phyloP scores from a whole-genome alignment of 257 asterid genomes.

The Jaltomata sinuosa region DNA sequence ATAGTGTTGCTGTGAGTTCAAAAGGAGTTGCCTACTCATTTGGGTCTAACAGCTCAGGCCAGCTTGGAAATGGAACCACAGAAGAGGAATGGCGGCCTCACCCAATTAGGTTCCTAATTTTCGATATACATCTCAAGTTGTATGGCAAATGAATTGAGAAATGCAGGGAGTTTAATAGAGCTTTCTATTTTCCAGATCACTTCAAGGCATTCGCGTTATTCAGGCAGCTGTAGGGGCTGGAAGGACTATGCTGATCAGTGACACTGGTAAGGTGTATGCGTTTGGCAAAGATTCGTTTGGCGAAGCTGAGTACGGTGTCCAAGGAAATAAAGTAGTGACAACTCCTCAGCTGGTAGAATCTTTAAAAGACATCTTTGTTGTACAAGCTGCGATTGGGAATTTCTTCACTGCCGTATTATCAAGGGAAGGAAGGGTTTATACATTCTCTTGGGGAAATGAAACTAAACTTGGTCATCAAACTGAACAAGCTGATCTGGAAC shows the following conservation, averaged over 20 bases:
- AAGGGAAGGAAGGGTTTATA: constrained; percentile 87
- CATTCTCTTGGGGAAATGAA: constrained; percentile 97
- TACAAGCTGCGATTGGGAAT: constrained; percentile 95
- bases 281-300: constrained; percentile 90
- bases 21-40: constrained; percentile 82
- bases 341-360: constrained; percentile 84
- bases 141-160: not conserved
- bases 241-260: constrained; percentile 82
- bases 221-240: constrained; percentile 97
- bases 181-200: constrained; percentile 54
- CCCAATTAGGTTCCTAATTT: constrained; percentile 50
- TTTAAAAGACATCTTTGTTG: constrained; percentile 82
- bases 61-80: constrained; percentile 85
- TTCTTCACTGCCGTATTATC: constrained; percentile 95
- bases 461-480: constrained; percentile 89
- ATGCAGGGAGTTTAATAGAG: constrained; percentile 5
- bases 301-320: constrained; percentile 73
- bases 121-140: not conserved
- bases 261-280: constrained; percentile 76
- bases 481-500: constrained; percentile 70
- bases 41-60: constrained; percentile 89
- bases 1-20: constrained; percentile 82
- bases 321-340: constrained; percentile 57
- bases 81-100: constrained; percentile 74
- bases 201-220: constrained; percentile 80